A percentile compares a stretch with the other conserved stretches of the same genome.
Evolutionary conservation across 805 yeast genomes (phyloP).

Genomic region (Diddensiella caesifluorescens): DNA sequence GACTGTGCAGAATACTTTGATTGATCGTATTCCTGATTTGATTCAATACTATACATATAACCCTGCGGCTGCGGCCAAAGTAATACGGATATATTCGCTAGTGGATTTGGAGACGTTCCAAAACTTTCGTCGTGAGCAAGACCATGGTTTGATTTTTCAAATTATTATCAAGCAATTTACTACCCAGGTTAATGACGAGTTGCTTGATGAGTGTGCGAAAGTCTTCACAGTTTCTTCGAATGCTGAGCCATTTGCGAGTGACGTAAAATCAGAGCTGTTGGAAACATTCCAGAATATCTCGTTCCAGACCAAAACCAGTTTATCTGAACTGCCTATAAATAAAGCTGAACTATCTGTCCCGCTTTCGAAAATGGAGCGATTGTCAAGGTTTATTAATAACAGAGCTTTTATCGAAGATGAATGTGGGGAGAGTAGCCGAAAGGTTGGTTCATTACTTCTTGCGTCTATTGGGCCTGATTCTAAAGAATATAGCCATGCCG

Average conservation of each 20-base stretch:
- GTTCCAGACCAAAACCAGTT: background rate
- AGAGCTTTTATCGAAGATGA: conserved; percentile 2
- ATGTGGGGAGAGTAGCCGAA: background rate
- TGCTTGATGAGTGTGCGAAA: conserved; percentile 13
- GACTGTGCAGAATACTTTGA: conserved; percentile 13
- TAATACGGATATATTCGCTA: conserved; percentile 21
- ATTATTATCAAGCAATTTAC: conserved; percentile 11
- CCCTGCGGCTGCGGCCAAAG: conserved; percentile 20
- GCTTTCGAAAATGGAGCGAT: conserved; percentile 6
- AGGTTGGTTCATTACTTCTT: background rate
- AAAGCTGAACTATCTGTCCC: conserved; percentile 1
- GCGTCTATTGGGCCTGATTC: background rate
- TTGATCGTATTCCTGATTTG: conserved; percentile 21
- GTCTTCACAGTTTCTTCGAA: conserved; percentile 7
- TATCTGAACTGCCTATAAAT: background rate
- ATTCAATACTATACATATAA: conserved; percentile 24
- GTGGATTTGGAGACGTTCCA: conserved; percentile 22
- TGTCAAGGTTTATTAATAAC: conserved; percentile 5
- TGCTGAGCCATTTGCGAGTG: background rate
- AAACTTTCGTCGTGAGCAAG: conserved; percentile 18
- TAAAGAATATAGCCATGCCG: background rate
- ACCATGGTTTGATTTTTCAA: conserved; percentile 26
- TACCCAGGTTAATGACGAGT: conserved; percentile 6
- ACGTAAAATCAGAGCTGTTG: background rate
- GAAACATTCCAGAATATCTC: background rate